A percentile compares a stretch with the other conserved stretches of the same genome.
phyloP scores from a whole-genome alignment of 305 asterid species.

The Solanum hybrid region DNA sequence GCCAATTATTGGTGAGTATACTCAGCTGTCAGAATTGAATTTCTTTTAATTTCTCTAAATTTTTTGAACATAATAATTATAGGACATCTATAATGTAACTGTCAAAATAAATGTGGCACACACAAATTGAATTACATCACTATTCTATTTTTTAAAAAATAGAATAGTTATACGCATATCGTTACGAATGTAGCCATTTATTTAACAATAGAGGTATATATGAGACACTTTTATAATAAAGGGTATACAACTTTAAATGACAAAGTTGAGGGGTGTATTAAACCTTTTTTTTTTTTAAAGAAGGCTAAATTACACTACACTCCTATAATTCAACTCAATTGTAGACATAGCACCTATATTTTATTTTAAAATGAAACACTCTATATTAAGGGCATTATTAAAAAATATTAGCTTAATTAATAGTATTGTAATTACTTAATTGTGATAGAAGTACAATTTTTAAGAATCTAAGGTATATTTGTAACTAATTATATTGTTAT shows the following conservation, averaged over 20 bases:
- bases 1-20: not conserved
- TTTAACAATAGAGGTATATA: too few species aligned
- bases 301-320: not conserved
- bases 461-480: not conserved
- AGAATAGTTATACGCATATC: too few species aligned
- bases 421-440: not conserved
- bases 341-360: not conserved
- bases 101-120: not conserved
- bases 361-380: not conserved
- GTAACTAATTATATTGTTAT: not conserved
- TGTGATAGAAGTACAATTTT: not conserved
- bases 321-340: not conserved
- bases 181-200: too few species aligned
- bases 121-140: not conserved
- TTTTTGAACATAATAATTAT: not conserved
- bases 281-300: too few species aligned
- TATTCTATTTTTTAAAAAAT: not conserved
- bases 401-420: not conserved
- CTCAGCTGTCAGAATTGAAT: not conserved
- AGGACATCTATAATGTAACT: not conserved
- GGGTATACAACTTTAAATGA: fast-evolving
- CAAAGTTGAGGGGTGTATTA: too few species aligned
- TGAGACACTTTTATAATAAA: too few species aligned
- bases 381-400: not conserved
- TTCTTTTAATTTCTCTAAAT: not conserved